Evolutionary conservation across 371 early-diverging fungal species (phyloP).

Genomic region (Dichotomocladium elegans): DNA sequence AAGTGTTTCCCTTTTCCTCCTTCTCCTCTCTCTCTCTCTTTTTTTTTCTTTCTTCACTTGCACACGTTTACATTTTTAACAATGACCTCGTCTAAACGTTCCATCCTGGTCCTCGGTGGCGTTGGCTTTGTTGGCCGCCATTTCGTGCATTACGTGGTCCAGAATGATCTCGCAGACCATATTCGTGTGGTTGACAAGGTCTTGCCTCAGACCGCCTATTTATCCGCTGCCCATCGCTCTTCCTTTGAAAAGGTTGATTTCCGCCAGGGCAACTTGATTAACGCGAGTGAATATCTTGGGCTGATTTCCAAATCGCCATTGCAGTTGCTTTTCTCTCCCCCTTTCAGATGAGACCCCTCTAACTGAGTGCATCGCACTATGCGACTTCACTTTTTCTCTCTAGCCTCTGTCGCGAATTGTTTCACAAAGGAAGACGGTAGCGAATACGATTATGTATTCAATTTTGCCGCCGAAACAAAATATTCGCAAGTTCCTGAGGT

Average conservation of each 20-base stretch:
- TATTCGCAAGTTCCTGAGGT: constrained; percentile 83
- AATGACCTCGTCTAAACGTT: constrained; percentile 8
- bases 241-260: constrained; percentile 77
- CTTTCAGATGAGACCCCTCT: no score
- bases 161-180: constrained; percentile 56
- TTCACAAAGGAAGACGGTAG: constrained; percentile 65
- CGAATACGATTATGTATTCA: constrained; percentile 85
- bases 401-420: constrained; percentile 69
- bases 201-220: constrained; percentile 82
- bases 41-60: no score
- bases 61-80: no score
- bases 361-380: background rate
- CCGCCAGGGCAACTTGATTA: constrained; percentile 78
- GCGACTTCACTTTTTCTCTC: background rate
- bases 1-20: no score
- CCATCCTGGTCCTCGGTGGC: constrained; percentile 77
- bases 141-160: constrained; percentile 69
- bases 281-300: constrained; percentile 50
- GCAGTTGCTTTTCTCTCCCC: no score
- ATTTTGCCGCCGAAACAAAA: constrained; percentile 89
- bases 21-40: no score
- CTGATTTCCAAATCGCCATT: no score
- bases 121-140: constrained; percentile 85
- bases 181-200: constrained; percentile 91
- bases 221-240: constrained; percentile 60